A percentile compares a stretch with the other conserved stretches of the same genome.
Conservation (phyloP, 305 asterid species). For the Solanum aculeatissimum region DNA sequence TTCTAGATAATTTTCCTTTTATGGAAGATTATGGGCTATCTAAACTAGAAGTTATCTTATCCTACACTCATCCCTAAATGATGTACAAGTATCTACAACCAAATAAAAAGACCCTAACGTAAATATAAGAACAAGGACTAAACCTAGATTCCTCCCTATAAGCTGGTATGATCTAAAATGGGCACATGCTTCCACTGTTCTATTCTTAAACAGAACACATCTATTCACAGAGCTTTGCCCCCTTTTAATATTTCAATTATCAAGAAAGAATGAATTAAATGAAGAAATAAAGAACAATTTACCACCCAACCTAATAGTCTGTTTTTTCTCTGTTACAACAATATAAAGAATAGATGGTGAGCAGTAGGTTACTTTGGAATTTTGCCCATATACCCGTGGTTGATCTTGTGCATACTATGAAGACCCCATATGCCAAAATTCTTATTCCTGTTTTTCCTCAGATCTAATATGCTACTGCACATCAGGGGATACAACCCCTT, state of each 20-base stretch:
- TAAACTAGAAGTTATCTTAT: background rate
- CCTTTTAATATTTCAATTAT: background rate
- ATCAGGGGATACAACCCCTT: background rate
- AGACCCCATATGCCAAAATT: background rate
- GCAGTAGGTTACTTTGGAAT: background rate
- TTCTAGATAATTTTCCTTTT: background rate
- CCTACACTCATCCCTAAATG: background rate
- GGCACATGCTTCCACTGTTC: background rate
- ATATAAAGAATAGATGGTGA: background rate
- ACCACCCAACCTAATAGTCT: background rate
- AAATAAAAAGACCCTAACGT: background rate
- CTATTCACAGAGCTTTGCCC: background rate
- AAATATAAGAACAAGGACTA: background rate
- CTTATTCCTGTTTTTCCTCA: background rate
- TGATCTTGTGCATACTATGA: background rate
- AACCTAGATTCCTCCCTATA: background rate
- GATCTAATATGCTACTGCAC: background rate
- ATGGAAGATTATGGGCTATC: background rate
- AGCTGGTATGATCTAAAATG: background rate
- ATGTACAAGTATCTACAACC: background rate
- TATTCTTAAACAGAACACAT: background rate
- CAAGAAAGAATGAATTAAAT: background rate
- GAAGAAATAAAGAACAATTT: background rate
- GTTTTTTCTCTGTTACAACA: background rate
- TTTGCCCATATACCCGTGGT: background rate